These are phyloP conservation scores for Fonsecaea monophora DNA, from an alignment of 2,329 filamentous ascomycete genomes.

Conservation along the genomic window DNA sequence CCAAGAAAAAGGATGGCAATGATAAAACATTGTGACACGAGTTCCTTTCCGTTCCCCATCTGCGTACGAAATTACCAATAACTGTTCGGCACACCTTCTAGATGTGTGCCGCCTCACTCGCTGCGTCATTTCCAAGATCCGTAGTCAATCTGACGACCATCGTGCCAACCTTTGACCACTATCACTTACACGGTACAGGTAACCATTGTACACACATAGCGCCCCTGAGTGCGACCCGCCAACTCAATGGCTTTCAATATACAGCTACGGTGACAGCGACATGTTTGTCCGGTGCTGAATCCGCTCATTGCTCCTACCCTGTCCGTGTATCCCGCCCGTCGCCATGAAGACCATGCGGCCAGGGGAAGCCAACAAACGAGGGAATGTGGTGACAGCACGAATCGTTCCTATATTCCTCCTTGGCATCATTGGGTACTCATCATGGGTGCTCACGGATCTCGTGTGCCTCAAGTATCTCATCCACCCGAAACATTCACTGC, in stretches of 20 bases:
- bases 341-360: slow-evolving; percentile 29
- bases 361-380: slow-evolving; percentile 34
- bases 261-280: slow-evolving; percentile 10
- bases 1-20: background rate
- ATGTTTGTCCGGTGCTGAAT: background rate
- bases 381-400: slow-evolving; percentile 66
- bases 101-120: background rate
- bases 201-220: background rate
- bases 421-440: slow-evolving; percentile 70
- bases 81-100: background rate
- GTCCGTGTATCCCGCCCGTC: background rate
- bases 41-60: background rate
- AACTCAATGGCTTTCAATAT: slow-evolving; percentile 6
- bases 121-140: background rate
- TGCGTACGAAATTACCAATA: background rate
- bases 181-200: background rate
- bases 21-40: background rate
- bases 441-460: slow-evolving; percentile 72
- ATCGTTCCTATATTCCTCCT: slow-evolving; percentile 74
- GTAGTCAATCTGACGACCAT: background rate
- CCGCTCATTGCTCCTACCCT: background rate
- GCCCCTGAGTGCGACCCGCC: background rate
- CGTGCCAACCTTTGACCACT: background rate
- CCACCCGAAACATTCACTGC: slow-evolving; percentile 51
- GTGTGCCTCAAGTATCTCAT: slow-evolving; percentile 77